Conservation (phyloP, 192 early-diverging fungal genomes). For the Jimgerdemannia lactiflua region DNA sequence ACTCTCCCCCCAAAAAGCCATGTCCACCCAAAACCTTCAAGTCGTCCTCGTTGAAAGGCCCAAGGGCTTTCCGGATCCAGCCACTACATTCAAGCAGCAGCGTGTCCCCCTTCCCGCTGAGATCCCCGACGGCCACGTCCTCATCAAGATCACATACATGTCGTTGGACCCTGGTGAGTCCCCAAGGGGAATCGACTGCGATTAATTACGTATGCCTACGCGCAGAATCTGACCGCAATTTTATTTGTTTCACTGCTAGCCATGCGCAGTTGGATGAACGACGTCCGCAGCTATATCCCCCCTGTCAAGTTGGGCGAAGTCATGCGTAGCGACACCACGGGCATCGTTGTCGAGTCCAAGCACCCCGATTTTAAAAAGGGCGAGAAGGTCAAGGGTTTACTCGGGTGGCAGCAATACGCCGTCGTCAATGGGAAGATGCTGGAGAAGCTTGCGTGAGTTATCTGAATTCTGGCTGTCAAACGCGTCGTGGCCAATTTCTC, state of each 20-base stretch:
- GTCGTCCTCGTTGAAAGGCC: constrained; percentile 40
- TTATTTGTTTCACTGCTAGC: constrained; percentile 15
- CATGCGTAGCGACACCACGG: constrained; percentile 34
- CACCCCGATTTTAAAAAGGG: constrained; percentile 7
- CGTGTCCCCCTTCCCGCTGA: constrained; percentile 25
- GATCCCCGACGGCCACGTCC: constrained; percentile 20
- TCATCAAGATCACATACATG: constrained; percentile 41
- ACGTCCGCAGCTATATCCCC: constrained; percentile 39
- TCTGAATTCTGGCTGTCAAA: neutral
- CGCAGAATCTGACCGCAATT: neutral
- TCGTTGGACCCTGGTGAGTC: constrained; percentile 42
- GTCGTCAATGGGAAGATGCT: constrained; percentile 34
- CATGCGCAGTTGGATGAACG: constrained; percentile 47
- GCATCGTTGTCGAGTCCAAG: constrained; percentile 10
- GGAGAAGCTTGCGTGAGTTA: constrained; percentile 29
- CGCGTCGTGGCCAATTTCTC: neutral
- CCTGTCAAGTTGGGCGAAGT: constrained; percentile 37
- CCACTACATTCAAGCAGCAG: constrained; percentile 35
- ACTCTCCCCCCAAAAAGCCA: too few relatives aligned
- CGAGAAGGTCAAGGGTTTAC: constrained; percentile 9
- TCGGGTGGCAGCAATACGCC: constrained; percentile 49
- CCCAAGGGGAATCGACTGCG: neutral
- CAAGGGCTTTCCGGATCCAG: constrained; percentile 27
- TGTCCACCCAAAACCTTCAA: constrained; percentile 12
- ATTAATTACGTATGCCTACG: too few relatives aligned